Base-by-base conservation (phyloP, 352 stramenopile genomes). In the Globisporangium middletonii region DNA sequence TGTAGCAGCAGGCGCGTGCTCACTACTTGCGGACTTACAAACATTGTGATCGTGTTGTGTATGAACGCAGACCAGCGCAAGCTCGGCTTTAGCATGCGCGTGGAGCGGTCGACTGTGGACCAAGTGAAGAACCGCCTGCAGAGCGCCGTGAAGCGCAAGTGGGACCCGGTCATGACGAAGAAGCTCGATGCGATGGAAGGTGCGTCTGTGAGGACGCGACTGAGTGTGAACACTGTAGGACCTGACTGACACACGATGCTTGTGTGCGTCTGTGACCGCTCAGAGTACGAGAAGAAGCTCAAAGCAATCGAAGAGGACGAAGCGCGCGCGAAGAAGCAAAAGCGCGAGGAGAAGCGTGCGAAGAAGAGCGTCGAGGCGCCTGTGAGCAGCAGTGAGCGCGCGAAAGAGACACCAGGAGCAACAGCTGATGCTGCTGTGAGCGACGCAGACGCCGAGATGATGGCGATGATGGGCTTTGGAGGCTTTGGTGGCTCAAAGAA, bases 381-480 rank as follows among this genome's bases (percentile, higher is more conserved):
- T 28, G 60, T 55, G 38, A 61, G 23, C 19, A 58, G 49, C 11
- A 48, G 27, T 7, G 27, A 16, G 11, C 23, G 54, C 2, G 11
- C 45, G 9, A 48, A 27, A 2, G 33, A 28, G 5, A 27, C 38
- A 51, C 46, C 47, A 53, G 12, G 38, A 38, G 47, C 8, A 9
- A 43, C 47, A 6, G 52, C 53, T 12, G 55, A 55, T 28, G 44
- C 47, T 7, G 47, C 51, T 11, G 60, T 53, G 43, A 26, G 45
- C 50, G 77, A 78, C n/a, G 69, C 71, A 4, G 85, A 96, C 28
- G 79, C 80, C 5, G 84, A 81, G 37, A 96, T 97, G 86, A 93
- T 92, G 81, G 84, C 87, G 19, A 88, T 96, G 79, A 97, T 97
- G 89, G 89, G 89, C 33, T 96, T 97, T 55, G 75, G 73, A 1